These are phyloP conservation scores for Albugo laibachii DNA, from an alignment of 352 stramenopile species.

Conservation along the genomic window DNA sequence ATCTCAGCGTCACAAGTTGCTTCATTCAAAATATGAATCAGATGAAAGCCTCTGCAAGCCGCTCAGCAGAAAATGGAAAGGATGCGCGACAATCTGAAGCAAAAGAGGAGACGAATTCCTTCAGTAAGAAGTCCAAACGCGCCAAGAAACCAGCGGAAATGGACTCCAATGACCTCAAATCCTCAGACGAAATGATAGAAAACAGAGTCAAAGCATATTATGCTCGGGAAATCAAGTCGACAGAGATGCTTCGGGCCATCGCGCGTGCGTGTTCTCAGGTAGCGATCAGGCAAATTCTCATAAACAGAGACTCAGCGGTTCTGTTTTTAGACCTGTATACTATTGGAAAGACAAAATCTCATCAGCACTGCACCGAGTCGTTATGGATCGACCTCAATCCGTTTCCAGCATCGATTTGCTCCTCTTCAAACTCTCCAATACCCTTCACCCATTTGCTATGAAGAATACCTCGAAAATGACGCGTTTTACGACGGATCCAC, in stretches of 20 bases:
- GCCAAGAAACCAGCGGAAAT: neutral
- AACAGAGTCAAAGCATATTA: constrained; percentile 41
- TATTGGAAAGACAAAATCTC: constrained; percentile 47
- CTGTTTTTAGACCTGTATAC: constrained; percentile 20
- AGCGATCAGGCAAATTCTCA: neutral
- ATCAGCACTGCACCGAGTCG: constrained; percentile 19
- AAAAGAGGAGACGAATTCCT: constrained; percentile 1
- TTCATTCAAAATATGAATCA: constrained; percentile 72
- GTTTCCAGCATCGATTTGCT: constrained; percentile 61
- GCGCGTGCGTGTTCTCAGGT: constrained; percentile 69
- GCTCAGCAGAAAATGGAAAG: neutral
- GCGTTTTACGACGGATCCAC: constrained; percentile 23
- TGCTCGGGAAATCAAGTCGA: constrained; percentile 55
- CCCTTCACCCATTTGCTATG: constrained; percentile 38
- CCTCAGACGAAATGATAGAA: constrained; percentile 38
- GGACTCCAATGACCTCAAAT: constrained; percentile 19
- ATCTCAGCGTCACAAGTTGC: constrained; percentile 54
- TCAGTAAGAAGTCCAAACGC: neutral
- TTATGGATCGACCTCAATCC: constrained; percentile 43
- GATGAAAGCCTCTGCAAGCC: constrained; percentile 8
- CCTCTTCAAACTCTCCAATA: constrained; percentile 57
- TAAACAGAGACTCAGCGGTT: neutral
- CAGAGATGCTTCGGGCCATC: constrained; percentile 43
- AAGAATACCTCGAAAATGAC: constrained; percentile 56
- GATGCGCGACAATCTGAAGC: too few species aligned